Percentiles rank a stretch among this genome's conserved stretches.
Evolutionary conservation across 352 stramenopile genomes (phyloP).

Genomic region (Pelagophyceae sp.): DNA sequence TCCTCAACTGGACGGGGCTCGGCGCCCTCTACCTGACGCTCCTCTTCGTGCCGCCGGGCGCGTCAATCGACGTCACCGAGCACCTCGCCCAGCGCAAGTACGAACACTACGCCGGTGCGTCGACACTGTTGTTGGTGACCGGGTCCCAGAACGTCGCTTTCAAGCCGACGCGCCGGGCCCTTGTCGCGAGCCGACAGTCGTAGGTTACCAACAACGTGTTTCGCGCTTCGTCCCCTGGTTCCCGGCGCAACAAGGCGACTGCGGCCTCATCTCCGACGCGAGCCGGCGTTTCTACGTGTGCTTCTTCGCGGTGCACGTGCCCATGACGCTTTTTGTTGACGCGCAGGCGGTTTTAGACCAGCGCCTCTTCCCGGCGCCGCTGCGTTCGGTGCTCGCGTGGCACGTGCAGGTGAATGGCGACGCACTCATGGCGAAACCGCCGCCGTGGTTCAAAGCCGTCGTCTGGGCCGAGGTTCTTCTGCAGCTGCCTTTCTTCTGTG

Average conservation of each 20-base stretch:
- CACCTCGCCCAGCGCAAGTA: neutral
- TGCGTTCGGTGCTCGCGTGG: conserved; percentile 20
- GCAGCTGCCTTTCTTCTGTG: conserved; percentile 31
- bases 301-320: conserved; percentile 24
- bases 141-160: no score
- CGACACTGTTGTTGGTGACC: no score
- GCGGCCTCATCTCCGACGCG: neutral
- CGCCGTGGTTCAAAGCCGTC: conserved; percentile 28
- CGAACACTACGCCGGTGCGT: neutral
- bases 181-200: no score
- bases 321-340: conserved; percentile 25
- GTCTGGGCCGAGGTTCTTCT: conserved; percentile 28
- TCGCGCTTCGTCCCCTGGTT: neutral
- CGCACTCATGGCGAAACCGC: conserved; percentile 29
- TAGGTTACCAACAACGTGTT: neutral
- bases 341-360: conserved; percentile 17
- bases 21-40: neutral
- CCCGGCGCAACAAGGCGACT: neutral
- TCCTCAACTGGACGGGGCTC: conserved; percentile 30
- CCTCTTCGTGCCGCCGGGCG: conserved; percentile 7
- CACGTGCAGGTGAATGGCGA: conserved; percentile 30
- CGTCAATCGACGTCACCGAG: neutral
- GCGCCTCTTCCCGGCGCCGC: conserved; percentile 14
- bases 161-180: no score
- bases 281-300: conserved; percentile 16